Percentiles rank a stretch among this genome's conserved stretches.
phyloP scores from a whole-genome alignment of 1,284 basidiomycete genomes.

The Xanthoconium separans region DNA sequence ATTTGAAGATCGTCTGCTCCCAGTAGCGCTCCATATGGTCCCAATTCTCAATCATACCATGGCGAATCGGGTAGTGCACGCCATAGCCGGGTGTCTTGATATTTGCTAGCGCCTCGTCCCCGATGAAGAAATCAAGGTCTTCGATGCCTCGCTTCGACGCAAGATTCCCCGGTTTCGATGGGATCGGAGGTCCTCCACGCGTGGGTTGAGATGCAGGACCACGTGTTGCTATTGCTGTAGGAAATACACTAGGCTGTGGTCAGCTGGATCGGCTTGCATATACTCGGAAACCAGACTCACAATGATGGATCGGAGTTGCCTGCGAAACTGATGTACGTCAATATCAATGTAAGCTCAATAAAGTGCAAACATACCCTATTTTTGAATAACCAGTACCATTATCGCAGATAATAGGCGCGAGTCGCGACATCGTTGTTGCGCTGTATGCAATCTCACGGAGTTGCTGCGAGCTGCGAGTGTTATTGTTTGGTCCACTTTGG shows the following conservation, averaged over 20 bases:
- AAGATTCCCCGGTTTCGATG: conserved; percentile 87
- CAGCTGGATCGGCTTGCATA: conserved; percentile 3
- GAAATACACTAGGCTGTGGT: conserved; percentile 69
- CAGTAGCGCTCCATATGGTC: conserved; percentile 99
- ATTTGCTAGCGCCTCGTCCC: conserved; percentile 96
- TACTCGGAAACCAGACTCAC: conserved; percentile 44
- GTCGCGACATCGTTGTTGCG: conserved; percentile 61
- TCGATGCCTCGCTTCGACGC: conserved; percentile 98
- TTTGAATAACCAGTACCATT: conserved; percentile 98
- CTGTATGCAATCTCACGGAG: conserved; percentile 9
- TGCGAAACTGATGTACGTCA: conserved; percentile 70
- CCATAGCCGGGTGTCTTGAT: conserved; percentile 89
- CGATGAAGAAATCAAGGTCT: conserved; percentile 99
- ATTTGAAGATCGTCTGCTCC: conserved; percentile 99
- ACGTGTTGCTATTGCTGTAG: conserved; percentile 90
- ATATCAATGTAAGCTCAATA: conserved; percentile 3
- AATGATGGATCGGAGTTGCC: conserved; percentile 99
- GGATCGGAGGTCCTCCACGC: conserved; percentile 68
- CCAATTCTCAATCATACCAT: conserved; percentile 99
- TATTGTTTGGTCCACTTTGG: conserved; percentile 25
- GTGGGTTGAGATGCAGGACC: conserved; percentile 64
- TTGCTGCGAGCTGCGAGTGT: conserved; percentile 10
- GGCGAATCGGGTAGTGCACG: conserved; percentile 95
- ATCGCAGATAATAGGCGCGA: conserved; percentile 92
- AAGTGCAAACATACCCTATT: conserved; percentile 71